Evolutionary conservation across 2,329 filamentous ascomycete genomes (phyloP).

Genomic region (Coniella lustricola): DNA sequence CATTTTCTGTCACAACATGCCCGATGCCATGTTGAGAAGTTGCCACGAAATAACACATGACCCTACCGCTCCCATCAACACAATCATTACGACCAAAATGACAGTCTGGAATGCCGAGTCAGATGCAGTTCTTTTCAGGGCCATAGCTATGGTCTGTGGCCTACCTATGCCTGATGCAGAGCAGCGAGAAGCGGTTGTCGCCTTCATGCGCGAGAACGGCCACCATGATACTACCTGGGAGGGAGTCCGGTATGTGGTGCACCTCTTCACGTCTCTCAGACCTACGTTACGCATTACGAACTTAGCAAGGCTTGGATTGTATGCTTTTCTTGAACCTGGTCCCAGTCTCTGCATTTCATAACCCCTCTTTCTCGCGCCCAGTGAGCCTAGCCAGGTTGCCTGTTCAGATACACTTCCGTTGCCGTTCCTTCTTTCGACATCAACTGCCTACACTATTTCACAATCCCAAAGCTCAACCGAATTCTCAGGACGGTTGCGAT

Average conservation of each 20-base stretch:
- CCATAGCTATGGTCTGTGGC: conserved; percentile 20
- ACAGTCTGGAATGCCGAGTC: conserved; percentile 24
- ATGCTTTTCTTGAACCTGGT: not conserved
- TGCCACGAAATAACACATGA: not conserved
- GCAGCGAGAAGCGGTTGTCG: conserved; percentile 16
- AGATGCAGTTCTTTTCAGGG: conserved; percentile 23
- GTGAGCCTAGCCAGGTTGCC: too few species aligned
- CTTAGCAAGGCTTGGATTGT: not conserved
- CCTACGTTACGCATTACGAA: not conserved
- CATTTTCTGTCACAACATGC: too few species aligned
- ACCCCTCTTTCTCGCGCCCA: too few species aligned
- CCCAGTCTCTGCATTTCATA: too few species aligned
- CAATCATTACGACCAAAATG: conserved; percentile 19
- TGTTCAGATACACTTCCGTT: too few species aligned
- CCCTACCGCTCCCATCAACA: too few species aligned
- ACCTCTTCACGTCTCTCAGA: not conserved
- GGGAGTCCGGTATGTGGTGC: conserved; percentile 21
- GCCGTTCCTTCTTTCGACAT: too few species aligned
- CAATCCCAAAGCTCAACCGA: not conserved
- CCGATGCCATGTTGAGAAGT: not conserved
- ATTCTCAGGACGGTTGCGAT: not conserved
- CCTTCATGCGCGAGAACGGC: conserved; percentile 17
- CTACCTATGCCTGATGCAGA: conserved; percentile 4
- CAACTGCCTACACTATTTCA: not conserved
- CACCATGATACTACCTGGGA: conserved; percentile 20